A percentile compares a stretch with the other conserved stretches of the same genome.
These are phyloP conservation scores for Claviceps cyperi DNA, from an alignment of 2,329 filamentous ascomycete species.

Conservation along the genomic window DNA sequence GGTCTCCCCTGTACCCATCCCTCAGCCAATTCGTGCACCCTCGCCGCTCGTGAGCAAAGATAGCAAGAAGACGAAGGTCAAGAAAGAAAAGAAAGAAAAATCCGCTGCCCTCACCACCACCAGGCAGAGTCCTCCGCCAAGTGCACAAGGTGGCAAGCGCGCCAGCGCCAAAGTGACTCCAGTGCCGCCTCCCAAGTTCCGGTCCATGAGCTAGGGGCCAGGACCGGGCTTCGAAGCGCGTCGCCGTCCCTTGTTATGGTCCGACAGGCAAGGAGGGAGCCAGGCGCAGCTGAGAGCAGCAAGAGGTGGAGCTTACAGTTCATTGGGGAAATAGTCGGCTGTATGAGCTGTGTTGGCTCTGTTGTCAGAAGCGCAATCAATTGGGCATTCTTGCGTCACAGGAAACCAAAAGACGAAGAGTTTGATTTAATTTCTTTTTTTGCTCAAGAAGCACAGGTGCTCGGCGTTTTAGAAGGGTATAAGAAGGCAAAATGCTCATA, in stretches of 20 bases:
- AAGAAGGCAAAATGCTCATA: not conserved
- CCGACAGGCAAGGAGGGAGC: not conserved
- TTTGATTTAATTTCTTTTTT: not conserved
- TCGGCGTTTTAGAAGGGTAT: constrained; percentile 3
- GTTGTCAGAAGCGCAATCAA: no score
- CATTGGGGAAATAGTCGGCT: not conserved
- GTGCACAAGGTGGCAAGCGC: constrained; percentile 8
- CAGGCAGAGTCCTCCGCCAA: constrained; percentile 10
- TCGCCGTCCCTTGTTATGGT: not conserved
- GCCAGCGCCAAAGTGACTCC: constrained; percentile 12
- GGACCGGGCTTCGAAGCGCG: not conserved
- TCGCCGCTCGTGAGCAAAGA: constrained; percentile 13
- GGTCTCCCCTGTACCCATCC: constrained; percentile 12
- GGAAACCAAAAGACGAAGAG: not conserved
- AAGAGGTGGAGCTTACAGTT: not conserved
- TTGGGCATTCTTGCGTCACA: not conserved
- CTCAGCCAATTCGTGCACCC: constrained; percentile 5
- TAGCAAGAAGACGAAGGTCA: constrained; percentile 16
- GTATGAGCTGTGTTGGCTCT: not conserved
- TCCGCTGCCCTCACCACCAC: constrained; percentile 5
- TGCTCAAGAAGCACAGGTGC: constrained; percentile 3
- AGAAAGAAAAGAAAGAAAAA: constrained; percentile 17
- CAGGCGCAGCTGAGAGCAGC: not conserved
- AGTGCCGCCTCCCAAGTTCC: constrained; percentile 12
- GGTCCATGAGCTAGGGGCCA: constrained; percentile 12